phyloP scores from a whole-genome alignment of 2,329 filamentous ascomycete species.

The Aspergillus fumigatus region DNA sequence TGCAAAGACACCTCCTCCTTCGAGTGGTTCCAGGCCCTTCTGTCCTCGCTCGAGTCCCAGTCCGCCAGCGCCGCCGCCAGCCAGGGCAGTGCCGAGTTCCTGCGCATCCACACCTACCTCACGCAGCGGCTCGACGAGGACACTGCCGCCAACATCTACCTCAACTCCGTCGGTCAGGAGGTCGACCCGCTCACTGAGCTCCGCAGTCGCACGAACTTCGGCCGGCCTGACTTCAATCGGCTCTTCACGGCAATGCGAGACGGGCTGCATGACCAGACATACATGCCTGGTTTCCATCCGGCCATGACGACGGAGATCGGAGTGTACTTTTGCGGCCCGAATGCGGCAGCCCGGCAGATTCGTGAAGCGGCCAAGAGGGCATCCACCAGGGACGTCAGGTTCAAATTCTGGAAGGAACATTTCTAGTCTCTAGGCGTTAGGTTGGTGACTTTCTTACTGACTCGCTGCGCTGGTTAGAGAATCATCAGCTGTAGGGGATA shows the following conservation, averaged over 20 bases:
- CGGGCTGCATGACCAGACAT: constrained; percentile 78
- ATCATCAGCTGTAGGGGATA: background rate
- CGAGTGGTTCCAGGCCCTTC: constrained; percentile 96
- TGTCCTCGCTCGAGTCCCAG: constrained; percentile 86
- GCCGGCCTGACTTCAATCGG: constrained; percentile 79
- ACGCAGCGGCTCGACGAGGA: constrained; percentile 90
- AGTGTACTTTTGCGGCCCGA: constrained; percentile 97
- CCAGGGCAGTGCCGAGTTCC: constrained; percentile 62
- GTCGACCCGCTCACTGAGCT: constrained; percentile 91
- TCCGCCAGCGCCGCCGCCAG: constrained; percentile 65
- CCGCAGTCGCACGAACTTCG: constrained; percentile 86
- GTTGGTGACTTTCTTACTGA: too few relatives aligned
- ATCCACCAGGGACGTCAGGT: constrained; percentile 73
- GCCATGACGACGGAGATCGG: constrained; percentile 79
- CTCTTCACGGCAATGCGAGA: constrained; percentile 82
- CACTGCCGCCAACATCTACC: constrained; percentile 91
- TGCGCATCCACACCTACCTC: constrained; percentile 96
- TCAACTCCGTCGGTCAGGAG: constrained; percentile 86
- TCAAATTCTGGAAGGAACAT: constrained; percentile 99
- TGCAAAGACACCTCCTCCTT: constrained; percentile 94
- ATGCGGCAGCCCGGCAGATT: constrained; percentile 73
- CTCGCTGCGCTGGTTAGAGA: background rate
- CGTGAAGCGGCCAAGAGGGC: constrained; percentile 71
- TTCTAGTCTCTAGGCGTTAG: constrained; percentile 29
- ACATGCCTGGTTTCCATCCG: constrained; percentile 75